Evolutionary conservation across 2,329 filamentous ascomycete genomes (phyloP).

Genomic region (Tolypocladium endophyticum): DNA sequence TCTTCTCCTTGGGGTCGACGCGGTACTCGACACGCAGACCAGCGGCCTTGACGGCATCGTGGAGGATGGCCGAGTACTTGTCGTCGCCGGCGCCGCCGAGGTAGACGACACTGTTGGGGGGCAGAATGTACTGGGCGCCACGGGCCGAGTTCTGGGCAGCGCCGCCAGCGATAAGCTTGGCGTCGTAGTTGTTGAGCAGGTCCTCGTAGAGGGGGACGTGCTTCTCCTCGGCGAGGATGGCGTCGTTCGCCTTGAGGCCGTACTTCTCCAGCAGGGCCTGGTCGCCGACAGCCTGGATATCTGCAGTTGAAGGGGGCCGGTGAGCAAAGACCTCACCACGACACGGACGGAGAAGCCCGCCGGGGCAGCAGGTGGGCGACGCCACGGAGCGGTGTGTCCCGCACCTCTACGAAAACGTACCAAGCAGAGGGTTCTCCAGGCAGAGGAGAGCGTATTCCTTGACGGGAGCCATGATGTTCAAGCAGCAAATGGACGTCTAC

Average conservation of each 20-base stretch:
- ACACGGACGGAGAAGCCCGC: background rate
- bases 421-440: conserved; percentile 95
- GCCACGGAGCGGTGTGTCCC: conserved; percentile 1
- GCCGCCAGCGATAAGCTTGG: conserved; percentile 90
- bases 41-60: conserved; percentile 74
- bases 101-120: conserved; percentile 81
- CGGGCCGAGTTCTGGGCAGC: conserved; percentile 96
- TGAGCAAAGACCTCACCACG: background rate
- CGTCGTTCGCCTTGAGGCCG: conserved; percentile 87
- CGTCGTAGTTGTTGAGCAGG: conserved; percentile 81
- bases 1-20: conserved; percentile 72
- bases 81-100: conserved; percentile 90
- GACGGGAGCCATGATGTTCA: conserved; percentile 52
- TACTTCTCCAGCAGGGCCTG: conserved; percentile 86
- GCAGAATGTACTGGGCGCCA: conserved; percentile 92
- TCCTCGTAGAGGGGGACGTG: conserved; percentile 89
- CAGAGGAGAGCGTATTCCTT: conserved; percentile 85
- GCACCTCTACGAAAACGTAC: conserved; percentile 33
- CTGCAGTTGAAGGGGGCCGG: conserved; percentile 29
- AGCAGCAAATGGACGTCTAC: background rate
- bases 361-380: background rate
- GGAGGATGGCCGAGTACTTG: conserved; percentile 85
- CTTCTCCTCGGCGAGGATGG: conserved; percentile 89
- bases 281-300: conserved; percentile 84
- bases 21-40: conserved; percentile 93